Conservation (phyloP, 805 yeast species). For the Saccharomycopsis sp. region DNA sequence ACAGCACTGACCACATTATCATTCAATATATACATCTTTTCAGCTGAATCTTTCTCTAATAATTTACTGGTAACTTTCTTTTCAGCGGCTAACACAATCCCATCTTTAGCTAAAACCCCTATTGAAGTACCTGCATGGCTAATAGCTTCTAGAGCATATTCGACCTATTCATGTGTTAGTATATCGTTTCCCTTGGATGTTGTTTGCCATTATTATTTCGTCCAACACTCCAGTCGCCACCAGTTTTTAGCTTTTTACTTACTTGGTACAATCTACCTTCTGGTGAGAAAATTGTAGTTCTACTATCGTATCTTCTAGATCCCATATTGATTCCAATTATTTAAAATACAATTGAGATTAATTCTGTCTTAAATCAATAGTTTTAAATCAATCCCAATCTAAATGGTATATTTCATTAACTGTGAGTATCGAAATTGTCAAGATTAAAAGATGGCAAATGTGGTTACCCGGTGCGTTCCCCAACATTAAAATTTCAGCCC, state of each 20-base stretch:
- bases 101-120: conserved; percentile 77
- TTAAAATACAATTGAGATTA: too few species aligned
- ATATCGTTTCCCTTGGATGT: not conserved
- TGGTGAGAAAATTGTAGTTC: conserved; percentile 98
- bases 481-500: too few species aligned
- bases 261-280: conserved; percentile 96
- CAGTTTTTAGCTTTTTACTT: conserved; percentile 24
- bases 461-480: too few species aligned
- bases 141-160: conserved; percentile 92
- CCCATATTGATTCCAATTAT: conserved; percentile 36
- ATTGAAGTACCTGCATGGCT: conserved; percentile 97
- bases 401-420: not conserved
- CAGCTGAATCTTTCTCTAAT: conserved; percentile 91
- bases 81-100: conserved; percentile 95
- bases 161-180: conserved; percentile 42
- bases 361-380: too few species aligned
- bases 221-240: not conserved
- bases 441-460: not conserved
- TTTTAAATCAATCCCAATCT: too few species aligned
- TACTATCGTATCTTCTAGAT: conserved; percentile 97
- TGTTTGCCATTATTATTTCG: not conserved
- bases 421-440: not conserved
- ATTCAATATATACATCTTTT: conserved; percentile 80
- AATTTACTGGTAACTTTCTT: conserved; percentile 89
- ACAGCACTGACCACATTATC: conserved; percentile 87